Base-by-base conservation (phyloP, 176 grass and related monocot genomes). In the Luzula sylvatica region DNA sequence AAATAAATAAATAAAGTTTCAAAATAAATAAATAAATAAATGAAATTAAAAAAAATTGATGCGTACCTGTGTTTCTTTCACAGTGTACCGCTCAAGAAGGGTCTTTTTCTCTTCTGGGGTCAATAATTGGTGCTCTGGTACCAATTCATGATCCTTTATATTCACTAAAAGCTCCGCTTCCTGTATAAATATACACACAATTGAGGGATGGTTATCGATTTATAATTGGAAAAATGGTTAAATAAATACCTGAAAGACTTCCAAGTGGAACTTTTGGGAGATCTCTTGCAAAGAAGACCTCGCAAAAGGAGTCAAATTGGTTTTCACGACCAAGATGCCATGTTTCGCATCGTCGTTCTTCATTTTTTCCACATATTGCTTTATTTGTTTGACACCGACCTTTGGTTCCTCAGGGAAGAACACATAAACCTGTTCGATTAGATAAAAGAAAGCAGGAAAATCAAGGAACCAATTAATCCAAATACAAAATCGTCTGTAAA, bases 1-100 rank as follows among this genome's bases (percentile, higher is more conserved):
- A 21, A 26, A 17, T 51, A 66, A 29, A 69, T 22, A 24, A 14
- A 40, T 3, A 12, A 0, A 68, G n/a, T n/a, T n/a, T n/a, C n/a
- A n/a, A n/a, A n/a, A n/a, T n/a, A n/a, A 35, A 35, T 35, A 35
- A 35, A 35, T 35, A 35, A 35, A 7, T 9, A 35, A 35, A 7
- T 35, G 30, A 35, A 35, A 9, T 35, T 35, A 35, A 35, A 3
- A 25, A 5, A 46, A 65, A 38, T 18, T 65, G n/a, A 55, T 15
- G n/a, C 53, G 9, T 20, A 98, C 85, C 85, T 98, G 92, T 75
- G 85, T 98, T 75, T 90, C 85, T 62, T 98, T 98, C 30, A 90
- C 70, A 0, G 78, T 98, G 55, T 98, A 90, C 18, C 75, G 75
- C 30, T 76, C 78, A 9, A 98, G 52, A 32, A 98, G 65, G 5